Evolutionary conservation across 164 flowering plant genomes (phyloP), one percentile per base, ranked within the genome.

Genomic region (Macadamia integrifolia): DNA sequence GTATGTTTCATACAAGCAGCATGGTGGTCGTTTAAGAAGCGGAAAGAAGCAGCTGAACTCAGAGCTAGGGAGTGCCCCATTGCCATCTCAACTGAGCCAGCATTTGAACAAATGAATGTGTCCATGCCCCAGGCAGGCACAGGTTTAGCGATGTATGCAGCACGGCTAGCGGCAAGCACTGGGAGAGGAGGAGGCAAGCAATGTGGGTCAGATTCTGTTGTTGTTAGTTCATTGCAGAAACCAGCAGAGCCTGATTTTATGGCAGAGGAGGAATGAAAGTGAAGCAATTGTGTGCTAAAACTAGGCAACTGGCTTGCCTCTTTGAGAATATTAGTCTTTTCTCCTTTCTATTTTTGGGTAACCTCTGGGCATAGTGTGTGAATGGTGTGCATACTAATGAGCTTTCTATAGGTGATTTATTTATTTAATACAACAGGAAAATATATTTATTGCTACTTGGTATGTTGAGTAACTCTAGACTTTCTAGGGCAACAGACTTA

Each of bases 1-100:
- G 96, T 94, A 0, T 88, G 97, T 67, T 93, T 84, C 67, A 72
- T 93, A n/a, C 98, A 93, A 66, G 92, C 90, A 2, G 97, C 97
- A 0, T 93, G 96, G 94, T 71, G 97, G 2, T 68, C 97, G 66
- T 75, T 65, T 66, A 84, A 82, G 77, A 84, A 69, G 58, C 71
- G 88, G 64, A 81, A 74, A 70, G 80, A 73, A 43, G 79, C 75
- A 1, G 79, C 80, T 12, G 84, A 81, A 42, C 78, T 83, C 12
- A 71, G 64, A 71, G 83, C 84, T 13, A 71, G 68, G 72, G 90
- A 87, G 80, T 71, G 71, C 53, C 44, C 65, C 6, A 29, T 30
- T 69, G 15, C 62, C 18, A 48, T 57, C 49, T 69, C 71, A 9
- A 29, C 67, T 15, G 75, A 65, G 28, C 60, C 53, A 6, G 66